Conservation (phyloP, 176 grass and related monocot genomes). For the Pontederia paniculata region DNA sequence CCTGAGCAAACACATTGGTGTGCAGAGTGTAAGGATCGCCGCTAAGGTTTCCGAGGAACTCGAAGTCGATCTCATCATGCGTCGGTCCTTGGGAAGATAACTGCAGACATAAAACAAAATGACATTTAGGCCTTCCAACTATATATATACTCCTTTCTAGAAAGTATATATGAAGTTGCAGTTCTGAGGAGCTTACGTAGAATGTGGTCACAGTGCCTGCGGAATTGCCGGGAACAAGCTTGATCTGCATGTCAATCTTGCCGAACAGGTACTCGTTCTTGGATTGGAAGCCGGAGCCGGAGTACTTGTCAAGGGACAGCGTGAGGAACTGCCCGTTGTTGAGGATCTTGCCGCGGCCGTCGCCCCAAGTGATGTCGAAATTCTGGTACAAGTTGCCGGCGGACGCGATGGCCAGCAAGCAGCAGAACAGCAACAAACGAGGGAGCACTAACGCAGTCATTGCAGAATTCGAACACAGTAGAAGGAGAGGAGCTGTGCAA, state of each 20-base stretch:
- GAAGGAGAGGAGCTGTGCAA: too few species aligned
- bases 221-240: neutral
- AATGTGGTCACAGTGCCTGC: neutral
- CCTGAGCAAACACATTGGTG: constrained; percentile 77
- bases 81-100: constrained; percentile 47
- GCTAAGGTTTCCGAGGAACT: constrained; percentile 66
- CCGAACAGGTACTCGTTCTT: neutral
- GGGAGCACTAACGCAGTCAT: too few species aligned
- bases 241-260: neutral
- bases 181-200: neutral
- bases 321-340: neutral
- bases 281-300: constrained; percentile 1
- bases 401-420: neutral
- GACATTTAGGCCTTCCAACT: too few species aligned
- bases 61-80: constrained; percentile 87
- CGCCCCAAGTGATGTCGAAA: neutral
- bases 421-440: too few species aligned
- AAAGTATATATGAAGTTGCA: too few species aligned
- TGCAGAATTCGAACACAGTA: too few species aligned
- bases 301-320: neutral
- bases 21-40: constrained; percentile 40
- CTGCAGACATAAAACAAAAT: constrained; percentile 11
- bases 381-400: constrained; percentile 3
- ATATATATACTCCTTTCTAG: too few species aligned
- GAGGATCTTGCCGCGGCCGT: neutral